Conservation (phyloP, 2,329 filamentous ascomycete genomes). For the Blastomyces percursus region DNA sequence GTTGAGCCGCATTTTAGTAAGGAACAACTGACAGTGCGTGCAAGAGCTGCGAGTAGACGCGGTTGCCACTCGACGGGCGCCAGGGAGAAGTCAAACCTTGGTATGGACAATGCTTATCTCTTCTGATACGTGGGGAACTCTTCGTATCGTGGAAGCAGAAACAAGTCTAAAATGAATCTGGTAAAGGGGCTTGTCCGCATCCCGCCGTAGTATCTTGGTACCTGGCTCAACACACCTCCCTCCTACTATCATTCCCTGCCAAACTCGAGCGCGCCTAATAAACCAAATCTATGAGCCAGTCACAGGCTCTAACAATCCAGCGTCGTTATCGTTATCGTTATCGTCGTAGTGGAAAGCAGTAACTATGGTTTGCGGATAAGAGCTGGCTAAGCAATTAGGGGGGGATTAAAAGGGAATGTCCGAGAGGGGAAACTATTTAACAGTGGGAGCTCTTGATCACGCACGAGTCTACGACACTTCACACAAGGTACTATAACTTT, state of each 20-base stretch:
- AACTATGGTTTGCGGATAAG: neutral
- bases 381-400: neutral
- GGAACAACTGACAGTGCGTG: conserved; percentile 9
- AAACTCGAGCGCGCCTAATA: neutral
- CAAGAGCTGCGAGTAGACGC: conserved; percentile 9
- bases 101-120: conserved; percentile 9
- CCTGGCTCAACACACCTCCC: neutral
- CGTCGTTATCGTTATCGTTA: neutral
- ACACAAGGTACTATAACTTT: neutral
- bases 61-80: conserved; percentile 8
- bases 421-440: neutral
- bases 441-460: neutral
- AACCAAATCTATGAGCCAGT: neutral
- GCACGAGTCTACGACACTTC: neutral
- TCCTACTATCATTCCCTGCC: neutral
- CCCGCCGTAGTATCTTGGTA: conserved; percentile 2
- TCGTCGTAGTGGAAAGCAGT: neutral
- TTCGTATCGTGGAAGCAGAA: conserved; percentile 1
- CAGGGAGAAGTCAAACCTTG: conserved; percentile 8
- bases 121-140: neutral
- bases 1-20: neutral
- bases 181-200: neutral
- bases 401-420: neutral
- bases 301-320: neutral
- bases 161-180: neutral